phyloP scores from a whole-genome alignment of 2,329 filamentous ascomycete species.

The Botrytis medusae region DNA sequence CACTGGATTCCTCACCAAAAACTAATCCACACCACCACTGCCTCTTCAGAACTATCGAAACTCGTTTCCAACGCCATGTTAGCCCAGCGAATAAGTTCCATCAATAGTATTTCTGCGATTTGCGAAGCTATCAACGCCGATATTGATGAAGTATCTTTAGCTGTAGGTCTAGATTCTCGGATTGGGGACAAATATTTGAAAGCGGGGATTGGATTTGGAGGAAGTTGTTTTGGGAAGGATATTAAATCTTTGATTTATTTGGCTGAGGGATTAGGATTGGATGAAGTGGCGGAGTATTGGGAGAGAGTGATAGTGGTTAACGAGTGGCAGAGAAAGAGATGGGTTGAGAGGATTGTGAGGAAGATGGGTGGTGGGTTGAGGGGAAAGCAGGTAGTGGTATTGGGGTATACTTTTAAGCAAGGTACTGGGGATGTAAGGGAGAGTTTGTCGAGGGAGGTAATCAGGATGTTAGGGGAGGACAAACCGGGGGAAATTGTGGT shows the following conservation, averaged over 20 bases:
- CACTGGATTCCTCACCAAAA: constrained; percentile 67
- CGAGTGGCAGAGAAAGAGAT: constrained; percentile 69
- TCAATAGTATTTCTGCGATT: constrained; percentile 78
- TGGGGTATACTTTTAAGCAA: constrained; percentile 80
- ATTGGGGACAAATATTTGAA: constrained; percentile 74
- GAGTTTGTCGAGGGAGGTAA: constrained; percentile 66
- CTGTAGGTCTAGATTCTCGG: constrained; percentile 67
- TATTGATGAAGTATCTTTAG: constrained; percentile 68
- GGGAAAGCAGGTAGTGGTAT: constrained; percentile 68
- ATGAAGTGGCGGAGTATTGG: constrained; percentile 76
- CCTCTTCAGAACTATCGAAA: constrained; percentile 77
- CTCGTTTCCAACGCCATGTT: constrained; percentile 78
- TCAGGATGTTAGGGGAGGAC: constrained; percentile 65
- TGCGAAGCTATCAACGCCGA: constrained; percentile 76
- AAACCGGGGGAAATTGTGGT: constrained; percentile 62
- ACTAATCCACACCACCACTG: constrained; percentile 72
- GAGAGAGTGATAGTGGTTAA: constrained; percentile 72
- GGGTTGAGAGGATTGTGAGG: constrained; percentile 63
- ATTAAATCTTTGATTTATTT: constrained; percentile 72
- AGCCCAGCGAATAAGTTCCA: constrained; percentile 76
- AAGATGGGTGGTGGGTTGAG: constrained; percentile 67
- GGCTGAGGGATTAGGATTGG: constrained; percentile 66
- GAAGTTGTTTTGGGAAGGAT: constrained; percentile 81
- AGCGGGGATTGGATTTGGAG: constrained; percentile 75
- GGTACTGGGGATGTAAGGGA: constrained; percentile 75